These are phyloP conservation scores for Halophytophthora batemanensis DNA, from an alignment of 352 stramenopile genomes.

Conservation along the genomic window DNA sequence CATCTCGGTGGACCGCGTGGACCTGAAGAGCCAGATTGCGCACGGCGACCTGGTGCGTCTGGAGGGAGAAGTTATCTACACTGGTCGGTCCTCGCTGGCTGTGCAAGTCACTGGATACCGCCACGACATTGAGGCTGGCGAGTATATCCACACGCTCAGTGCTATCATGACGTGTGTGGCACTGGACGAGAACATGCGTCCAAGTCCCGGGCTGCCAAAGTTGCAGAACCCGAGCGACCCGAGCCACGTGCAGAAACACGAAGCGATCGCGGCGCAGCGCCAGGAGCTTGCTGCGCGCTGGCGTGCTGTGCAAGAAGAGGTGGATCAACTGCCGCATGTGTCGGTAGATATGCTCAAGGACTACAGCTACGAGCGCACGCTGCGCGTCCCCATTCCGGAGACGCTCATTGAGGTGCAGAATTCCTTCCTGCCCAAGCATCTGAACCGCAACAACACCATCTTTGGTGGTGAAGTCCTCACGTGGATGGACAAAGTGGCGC, in stretches of 20 bases:
- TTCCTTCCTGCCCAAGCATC: constrained; percentile 67
- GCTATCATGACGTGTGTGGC: constrained; percentile 74
- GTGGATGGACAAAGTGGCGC: constrained; percentile 68
- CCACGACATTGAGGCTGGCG: constrained; percentile 59
- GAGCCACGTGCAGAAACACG: constrained; percentile 45
- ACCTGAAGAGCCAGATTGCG: constrained; percentile 60
- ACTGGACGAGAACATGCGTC: constrained; percentile 60
- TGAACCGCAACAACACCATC: constrained; percentile 78
- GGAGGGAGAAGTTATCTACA: constrained; percentile 61
- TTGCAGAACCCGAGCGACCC: constrained; percentile 37
- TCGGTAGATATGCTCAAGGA: constrained; percentile 63
- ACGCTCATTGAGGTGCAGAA: constrained; percentile 75
- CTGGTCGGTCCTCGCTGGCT: constrained; percentile 50
- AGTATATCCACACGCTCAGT: constrained; percentile 65
- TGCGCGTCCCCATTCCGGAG: constrained; percentile 51
- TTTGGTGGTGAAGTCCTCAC: constrained; percentile 66
- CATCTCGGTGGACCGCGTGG: constrained; percentile 65
- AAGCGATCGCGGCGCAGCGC: constrained; percentile 55
- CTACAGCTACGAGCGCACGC: constrained; percentile 28
- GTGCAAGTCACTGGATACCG: constrained; percentile 68
- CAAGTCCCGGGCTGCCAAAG: constrained; percentile 46
- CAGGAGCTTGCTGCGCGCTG: constrained; percentile 60
- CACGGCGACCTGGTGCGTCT: constrained; percentile 63
- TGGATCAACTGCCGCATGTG: constrained; percentile 58
- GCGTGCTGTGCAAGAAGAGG: constrained; percentile 61